Base-by-base conservation (phyloP, 2,329 filamentous ascomycete genomes). In the Chaetomium globosum region DNA sequence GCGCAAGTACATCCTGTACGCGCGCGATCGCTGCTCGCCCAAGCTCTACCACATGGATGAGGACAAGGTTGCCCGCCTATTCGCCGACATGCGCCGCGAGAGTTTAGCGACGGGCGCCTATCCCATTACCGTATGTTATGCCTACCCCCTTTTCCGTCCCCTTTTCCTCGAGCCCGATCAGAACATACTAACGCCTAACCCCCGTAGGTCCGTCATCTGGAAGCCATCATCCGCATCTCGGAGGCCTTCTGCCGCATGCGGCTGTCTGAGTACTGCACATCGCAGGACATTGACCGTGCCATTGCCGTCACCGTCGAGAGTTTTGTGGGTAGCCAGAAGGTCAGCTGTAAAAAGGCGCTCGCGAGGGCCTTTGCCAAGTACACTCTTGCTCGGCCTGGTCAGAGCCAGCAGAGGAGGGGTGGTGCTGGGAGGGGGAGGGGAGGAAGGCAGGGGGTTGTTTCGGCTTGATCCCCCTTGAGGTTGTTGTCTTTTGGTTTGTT, bases 171-270 rank as follows among this genome's bases (percentile, higher is more conserved):
- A 16, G 28, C 21, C 39, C 30, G n/a, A 33, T 10, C 0, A 30
- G 21, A 26, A n/a, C 33, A 48, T 7, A 54, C 36, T 31, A 58
- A 57, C 13, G 1, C 39, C 31, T 30, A 9, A 48, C 3, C 61
- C 36, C 21, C 55, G 7, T 2, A 97, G 93, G 92, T 97, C 70
- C 93, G 95, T 82, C 95, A 99, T 80, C 83, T 99, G 39, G 95
- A 99, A 84, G 94, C 94, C 68, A 97, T 98, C 74, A 96, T 99
- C 81, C 92, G 95, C 74, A 96, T 96, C 74, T 89, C 89, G 64
- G 95, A 99, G 77, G 81, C 93, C 0, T 99, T 99, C 80, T 96
- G 91, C 78, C 94, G 96, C 74, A 99, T 99, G 95, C 90, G 95
- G 16, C 83, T 99, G n/a, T 95, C 91, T 0, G 95, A 99, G 71